Percentiles rank a stretch among this genome's conserved stretches.
Conservation (phyloP, 2,329 filamentous ascomycete species). For the Aspergillus udagawae region DNA sequence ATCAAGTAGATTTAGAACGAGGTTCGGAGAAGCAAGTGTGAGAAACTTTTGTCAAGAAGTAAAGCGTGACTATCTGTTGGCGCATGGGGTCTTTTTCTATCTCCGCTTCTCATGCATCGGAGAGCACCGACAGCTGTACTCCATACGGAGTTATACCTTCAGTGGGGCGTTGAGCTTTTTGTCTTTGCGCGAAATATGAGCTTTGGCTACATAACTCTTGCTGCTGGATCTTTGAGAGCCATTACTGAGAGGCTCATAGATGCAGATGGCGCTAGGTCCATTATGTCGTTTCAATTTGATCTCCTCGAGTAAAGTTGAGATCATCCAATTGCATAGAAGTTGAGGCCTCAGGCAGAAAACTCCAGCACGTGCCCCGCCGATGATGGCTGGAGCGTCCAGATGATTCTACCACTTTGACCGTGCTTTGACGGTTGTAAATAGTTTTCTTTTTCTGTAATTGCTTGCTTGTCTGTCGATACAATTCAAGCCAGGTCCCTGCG, state of each 20-base stretch:
- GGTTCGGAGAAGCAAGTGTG: not conserved
- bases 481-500: not conserved
- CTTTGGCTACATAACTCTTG: not conserved
- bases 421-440: not conserved
- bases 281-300: not conserved
- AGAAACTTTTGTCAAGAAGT: not conserved
- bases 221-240: not conserved
- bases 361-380: slow-evolving; percentile 16
- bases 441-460: not conserved
- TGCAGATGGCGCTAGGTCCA: not conserved
- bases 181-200: not conserved
- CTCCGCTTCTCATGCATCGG: slow-evolving; percentile 27
- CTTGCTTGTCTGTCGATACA: too few relatives aligned
- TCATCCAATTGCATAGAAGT: not conserved
- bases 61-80: not conserved
- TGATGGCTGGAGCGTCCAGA: not conserved
- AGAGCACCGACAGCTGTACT: slow-evolving; percentile 29
- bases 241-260: not conserved
- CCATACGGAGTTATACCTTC: slow-evolving; percentile 19
- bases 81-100: slow-evolving; percentile 14
- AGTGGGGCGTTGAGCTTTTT: slow-evolving; percentile 8
- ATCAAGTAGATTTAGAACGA: slow-evolving; percentile 18
- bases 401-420: not conserved
- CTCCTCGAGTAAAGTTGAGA: not conserved
- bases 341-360: slow-evolving; percentile 19